Percentiles rank a stretch among this genome's conserved stretches.
phyloP scores from a whole-genome alignment of 2,329 filamentous ascomycete species.

The Cyphellophora europaea region DNA sequence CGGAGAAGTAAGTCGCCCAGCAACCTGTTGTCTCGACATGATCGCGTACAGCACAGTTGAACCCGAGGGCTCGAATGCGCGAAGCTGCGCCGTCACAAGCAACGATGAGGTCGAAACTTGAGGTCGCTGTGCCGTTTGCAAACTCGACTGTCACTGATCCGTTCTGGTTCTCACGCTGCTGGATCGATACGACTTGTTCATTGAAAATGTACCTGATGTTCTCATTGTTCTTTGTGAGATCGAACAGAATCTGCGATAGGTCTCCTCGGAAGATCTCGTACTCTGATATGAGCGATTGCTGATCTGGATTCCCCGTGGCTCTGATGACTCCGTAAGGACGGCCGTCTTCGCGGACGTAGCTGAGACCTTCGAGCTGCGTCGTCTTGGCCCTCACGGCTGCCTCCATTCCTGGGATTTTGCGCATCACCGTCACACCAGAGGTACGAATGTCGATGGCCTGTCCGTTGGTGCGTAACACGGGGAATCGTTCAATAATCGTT shows the following conservation, averaged over 20 bases:
- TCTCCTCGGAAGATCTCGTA: conserved; percentile 29
- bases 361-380: conserved; percentile 21
- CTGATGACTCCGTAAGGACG: conserved; percentile 22
- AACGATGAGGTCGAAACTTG: conserved; percentile 40
- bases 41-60: conserved; percentile 30
- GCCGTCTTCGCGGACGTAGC: conserved; percentile 20
- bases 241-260: conserved; percentile 22
- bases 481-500: conserved; percentile 28
- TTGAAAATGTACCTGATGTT: conserved; percentile 30
- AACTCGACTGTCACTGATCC: conserved; percentile 32
- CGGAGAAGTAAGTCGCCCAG: conserved; percentile 36
- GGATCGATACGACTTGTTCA: conserved; percentile 29
- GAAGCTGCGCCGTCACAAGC: conserved; percentile 41
- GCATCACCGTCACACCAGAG: conserved; percentile 26
- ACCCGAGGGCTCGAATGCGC: conserved; percentile 35
- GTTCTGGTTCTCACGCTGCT: conserved; percentile 21
- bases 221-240: conserved; percentile 28
- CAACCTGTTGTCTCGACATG: conserved; percentile 27
- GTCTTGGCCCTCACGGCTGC: conserved; percentile 20
- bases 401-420: conserved; percentile 25
- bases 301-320: conserved; percentile 22
- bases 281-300: conserved; percentile 26
- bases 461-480: conserved; percentile 22
- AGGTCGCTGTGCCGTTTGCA: conserved; percentile 20
- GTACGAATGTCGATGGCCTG: conserved; percentile 27